Percentiles rank a stretch among this genome's conserved stretches.
These are phyloP conservation scores for Allium cepa DNA, from an alignment of 106 monocot genomes.

Conservation along the genomic window DNA sequence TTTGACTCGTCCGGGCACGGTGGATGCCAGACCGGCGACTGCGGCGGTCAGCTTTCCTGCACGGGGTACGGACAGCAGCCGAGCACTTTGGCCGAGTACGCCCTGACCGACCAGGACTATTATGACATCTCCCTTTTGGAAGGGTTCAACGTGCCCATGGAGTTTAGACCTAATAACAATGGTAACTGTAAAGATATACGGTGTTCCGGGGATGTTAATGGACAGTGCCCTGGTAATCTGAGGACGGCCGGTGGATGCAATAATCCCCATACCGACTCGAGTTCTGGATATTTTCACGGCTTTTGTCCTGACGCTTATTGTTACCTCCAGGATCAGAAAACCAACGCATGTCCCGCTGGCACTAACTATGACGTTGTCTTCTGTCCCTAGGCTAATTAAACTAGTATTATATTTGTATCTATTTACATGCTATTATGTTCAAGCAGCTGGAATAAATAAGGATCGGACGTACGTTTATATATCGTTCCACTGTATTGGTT, in stretches of 20 bases:
- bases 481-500: too few species aligned
- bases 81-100: conserved; percentile 29
- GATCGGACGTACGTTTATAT: too few species aligned
- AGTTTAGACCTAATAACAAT: conserved; percentile 14
- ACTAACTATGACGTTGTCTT: conserved; percentile 19
- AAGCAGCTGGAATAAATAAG: too few species aligned
- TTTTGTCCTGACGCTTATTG: conserved; percentile 19
- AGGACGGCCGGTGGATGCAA: not conserved
- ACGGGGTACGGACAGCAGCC: conserved; percentile 15
- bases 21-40: conserved; percentile 37
- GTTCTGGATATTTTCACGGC: conserved; percentile 15
- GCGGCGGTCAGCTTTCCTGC: conserved; percentile 28
- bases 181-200: conserved; percentile 3
- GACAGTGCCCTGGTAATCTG: conserved; percentile 24
- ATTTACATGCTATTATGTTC: too few species aligned
- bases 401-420: too few species aligned
- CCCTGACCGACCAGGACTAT: conserved; percentile 26
- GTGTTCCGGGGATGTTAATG: conserved; percentile 24
- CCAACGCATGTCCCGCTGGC: conserved; percentile 20
- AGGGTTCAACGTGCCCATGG: conserved; percentile 32
- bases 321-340: conserved; percentile 22
- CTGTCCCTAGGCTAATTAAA: conserved; percentile 10
- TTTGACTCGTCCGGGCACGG: conserved; percentile 31
- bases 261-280: not conserved
- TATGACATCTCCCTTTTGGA: conserved; percentile 40